These are phyloP conservation scores for Alternaria ventricosa DNA, from an alignment of 2,329 filamentous ascomycete species.

Conservation along the genomic window DNA sequence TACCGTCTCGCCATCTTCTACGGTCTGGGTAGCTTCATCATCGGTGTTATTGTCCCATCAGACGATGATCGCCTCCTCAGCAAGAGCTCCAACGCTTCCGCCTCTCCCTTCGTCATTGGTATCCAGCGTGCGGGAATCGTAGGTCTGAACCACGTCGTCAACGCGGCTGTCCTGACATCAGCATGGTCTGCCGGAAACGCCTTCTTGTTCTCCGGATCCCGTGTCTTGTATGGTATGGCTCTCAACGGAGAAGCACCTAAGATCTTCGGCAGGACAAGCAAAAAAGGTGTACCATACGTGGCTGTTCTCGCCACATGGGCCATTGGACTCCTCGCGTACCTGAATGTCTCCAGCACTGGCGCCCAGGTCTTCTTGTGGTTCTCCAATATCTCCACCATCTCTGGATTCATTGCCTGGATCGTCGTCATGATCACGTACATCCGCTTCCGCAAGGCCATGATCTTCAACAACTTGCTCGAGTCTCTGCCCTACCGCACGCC, in stretches of 20 bases:
- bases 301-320: constrained; percentile 49
- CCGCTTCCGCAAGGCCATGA: constrained; percentile 59
- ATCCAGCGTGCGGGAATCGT: constrained; percentile 70
- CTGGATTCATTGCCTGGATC: constrained; percentile 63
- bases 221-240: constrained; percentile 58
- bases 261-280: constrained; percentile 57
- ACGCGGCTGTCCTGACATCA: constrained; percentile 76
- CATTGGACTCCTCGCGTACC: constrained; percentile 56
- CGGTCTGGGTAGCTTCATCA: constrained; percentile 58
- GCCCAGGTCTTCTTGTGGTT: constrained; percentile 70
- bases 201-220: constrained; percentile 63
- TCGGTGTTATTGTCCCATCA: constrained; percentile 66
- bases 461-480: constrained; percentile 63
- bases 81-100: constrained; percentile 40
- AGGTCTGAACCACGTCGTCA: constrained; percentile 74
- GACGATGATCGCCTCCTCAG: constrained; percentile 57
- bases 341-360: constrained; percentile 57
- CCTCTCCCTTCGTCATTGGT: constrained; percentile 66
- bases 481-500: constrained; percentile 58
- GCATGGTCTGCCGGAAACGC: constrained; percentile 75
- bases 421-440: constrained; percentile 65
- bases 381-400: constrained; percentile 69
- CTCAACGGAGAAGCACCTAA: constrained; percentile 60
- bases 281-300: constrained; percentile 51
- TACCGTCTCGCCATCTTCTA: constrained; percentile 65